Evolutionary conservation across 2,329 filamentous ascomycete genomes (phyloP), one percentile per base, ranked within the genome.

Genomic region (Zasmidium angulare): DNA sequence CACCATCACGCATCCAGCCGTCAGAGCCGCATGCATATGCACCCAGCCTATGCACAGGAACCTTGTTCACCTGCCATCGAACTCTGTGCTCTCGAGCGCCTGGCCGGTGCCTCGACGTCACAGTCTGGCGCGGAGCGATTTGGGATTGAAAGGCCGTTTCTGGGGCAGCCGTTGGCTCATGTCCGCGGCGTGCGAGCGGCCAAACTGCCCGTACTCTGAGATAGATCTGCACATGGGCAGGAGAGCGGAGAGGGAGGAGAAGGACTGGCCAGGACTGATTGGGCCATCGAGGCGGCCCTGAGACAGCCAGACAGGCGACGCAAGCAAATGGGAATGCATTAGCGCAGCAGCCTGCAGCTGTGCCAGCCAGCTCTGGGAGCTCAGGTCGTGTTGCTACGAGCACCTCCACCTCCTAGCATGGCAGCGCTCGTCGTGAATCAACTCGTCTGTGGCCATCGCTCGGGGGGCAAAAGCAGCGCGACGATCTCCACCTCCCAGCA

Each of bases 1-100:
- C 50, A 52, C 26, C 36, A 48, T n/a, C 46, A 40, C 56, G n/a
- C 43, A 54, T 46, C 56, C 36, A 43, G 36, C 36, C 36, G 36
- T 29, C 24, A 56, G 58, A 61, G 58, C 61, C 56, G 56, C 59
- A 59, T 50, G 58, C 59, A 59, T 47, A 60, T 59, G 62, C 62
- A 52, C 51, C 59, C 58, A 60, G 56, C 59, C 54, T 54, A 23
- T 29, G 31, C 43, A 54, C 52, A 54, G 53, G 46, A 60, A 62
- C 51, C 55, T 62, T 64, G 62, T 62, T 36, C 52, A 46, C 58
- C 60, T 58, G 61, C 62, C 55, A 60, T 61, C 59, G 56, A 58
- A 61, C 51, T 56, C 46, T 60, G 58, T 62, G 46, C 60, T 22
- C 49, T 22, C 21, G 23, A 46, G 36, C 36, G 31, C 31, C 3